Conservation (phyloP, 2,329 filamentous ascomycete species). For the Tolypocladium tropicale region DNA sequence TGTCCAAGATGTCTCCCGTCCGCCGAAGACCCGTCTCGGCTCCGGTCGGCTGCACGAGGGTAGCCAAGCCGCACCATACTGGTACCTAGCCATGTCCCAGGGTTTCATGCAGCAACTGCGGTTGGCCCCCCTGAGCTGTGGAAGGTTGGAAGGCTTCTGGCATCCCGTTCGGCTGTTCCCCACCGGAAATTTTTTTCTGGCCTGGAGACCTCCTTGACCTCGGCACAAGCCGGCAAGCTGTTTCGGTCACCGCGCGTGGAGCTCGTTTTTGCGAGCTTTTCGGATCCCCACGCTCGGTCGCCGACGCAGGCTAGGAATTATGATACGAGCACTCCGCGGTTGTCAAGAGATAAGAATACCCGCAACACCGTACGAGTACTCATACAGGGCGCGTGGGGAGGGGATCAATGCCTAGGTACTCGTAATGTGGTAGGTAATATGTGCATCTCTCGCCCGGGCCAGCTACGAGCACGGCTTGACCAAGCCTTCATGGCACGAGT, state of each 20-base stretch:
- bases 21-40: conserved; percentile 5
- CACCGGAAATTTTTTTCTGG: neutral
- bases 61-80: neutral
- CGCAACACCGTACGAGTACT: too few relatives aligned
- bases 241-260: neutral
- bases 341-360: too few relatives aligned
- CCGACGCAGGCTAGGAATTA: neutral
- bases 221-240: neutral
- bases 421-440: too few relatives aligned
- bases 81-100: neutral
- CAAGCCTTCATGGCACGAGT: too few relatives aligned
- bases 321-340: too few relatives aligned
- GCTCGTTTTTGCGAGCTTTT: neutral
- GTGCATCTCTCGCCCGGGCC: too few relatives aligned
- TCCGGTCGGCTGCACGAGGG: conserved; percentile 4
- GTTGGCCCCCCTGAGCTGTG: too few relatives aligned
- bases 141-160: neutral
- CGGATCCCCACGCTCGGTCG: neutral
- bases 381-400: too few relatives aligned
- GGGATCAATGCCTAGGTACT: too few relatives aligned
- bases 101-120: too few relatives aligned
- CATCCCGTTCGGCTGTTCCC: neutral
- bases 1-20: neutral
- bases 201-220: neutral
- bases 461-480: too few relatives aligned